Evolutionary conservation across 2,329 filamentous ascomycete genomes (phyloP).

Genomic region (Tolypocladium ovalisporum): DNA sequence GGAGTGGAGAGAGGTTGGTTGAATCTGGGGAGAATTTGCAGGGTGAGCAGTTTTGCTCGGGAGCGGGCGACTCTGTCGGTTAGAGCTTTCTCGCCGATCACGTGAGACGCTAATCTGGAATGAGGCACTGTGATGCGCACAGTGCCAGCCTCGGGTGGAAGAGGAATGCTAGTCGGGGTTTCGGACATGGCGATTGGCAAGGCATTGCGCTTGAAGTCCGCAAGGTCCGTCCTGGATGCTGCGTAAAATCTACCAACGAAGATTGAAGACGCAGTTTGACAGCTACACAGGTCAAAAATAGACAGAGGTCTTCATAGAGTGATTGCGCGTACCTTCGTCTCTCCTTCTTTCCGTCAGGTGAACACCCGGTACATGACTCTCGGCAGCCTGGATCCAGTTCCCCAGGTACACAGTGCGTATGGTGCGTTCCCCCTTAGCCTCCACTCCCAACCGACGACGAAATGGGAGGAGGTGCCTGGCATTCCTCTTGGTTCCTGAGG

Average conservation of each 20-base stretch:
- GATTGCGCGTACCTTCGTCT: too few species aligned
- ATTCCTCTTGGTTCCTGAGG: background rate
- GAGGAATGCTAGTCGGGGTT: background rate
- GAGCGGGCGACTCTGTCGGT: constrained; percentile 29
- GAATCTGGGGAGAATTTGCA: constrained; percentile 37
- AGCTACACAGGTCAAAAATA: too few species aligned
- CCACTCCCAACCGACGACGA: background rate
- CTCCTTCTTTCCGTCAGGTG: background rate
- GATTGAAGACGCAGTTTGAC: background rate
- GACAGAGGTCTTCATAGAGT: background rate
- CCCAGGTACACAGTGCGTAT: background rate
- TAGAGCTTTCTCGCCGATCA: constrained; percentile 31
- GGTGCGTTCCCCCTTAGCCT: background rate
- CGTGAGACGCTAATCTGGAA: constrained; percentile 24
- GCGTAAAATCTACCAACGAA: too few species aligned
- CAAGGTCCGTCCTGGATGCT: too few species aligned
- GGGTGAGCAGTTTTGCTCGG: constrained; percentile 38
- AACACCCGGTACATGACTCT: background rate
- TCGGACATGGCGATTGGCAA: background rate
- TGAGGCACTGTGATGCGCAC: constrained; percentile 2
- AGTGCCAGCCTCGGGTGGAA: background rate
- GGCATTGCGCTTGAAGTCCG: background rate
- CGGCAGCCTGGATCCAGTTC: background rate
- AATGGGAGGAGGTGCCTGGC: background rate
- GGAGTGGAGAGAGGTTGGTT: constrained; percentile 46